Conservation (phyloP, 495 filamentous ascomycete species). For the Parathielavia appendiculata region DNA sequence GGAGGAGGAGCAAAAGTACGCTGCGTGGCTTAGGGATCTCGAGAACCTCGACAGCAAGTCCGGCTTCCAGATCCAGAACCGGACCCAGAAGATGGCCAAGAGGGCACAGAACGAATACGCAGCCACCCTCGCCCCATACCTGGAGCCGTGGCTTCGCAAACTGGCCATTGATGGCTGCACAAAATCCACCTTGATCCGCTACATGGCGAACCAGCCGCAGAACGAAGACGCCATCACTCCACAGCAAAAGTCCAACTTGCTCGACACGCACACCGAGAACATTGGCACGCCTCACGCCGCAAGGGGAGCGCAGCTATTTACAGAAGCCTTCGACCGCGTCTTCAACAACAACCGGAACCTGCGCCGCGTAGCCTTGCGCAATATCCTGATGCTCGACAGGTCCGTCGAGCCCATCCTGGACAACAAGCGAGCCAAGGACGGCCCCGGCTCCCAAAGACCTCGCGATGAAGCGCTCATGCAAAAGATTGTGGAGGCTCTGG, state of each 20-base stretch:
- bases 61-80: slow-evolving; percentile 42
- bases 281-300: slow-evolving; percentile 33
- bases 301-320: slow-evolving; percentile 36
- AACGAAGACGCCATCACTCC: slow-evolving; percentile 40
- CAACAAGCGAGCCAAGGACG: slow-evolving; percentile 44
- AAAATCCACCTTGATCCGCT: slow-evolving; percentile 41
- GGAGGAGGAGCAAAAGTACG: slow-evolving; percentile 39
- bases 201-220: slow-evolving; percentile 37
- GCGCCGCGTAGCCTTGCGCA: slow-evolving; percentile 35
- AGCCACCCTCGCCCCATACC: slow-evolving; percentile 39
- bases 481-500: slow-evolving; percentile 36
- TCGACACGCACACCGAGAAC: slow-evolving; percentile 36
- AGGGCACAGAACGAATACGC: slow-evolving; percentile 42
- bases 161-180: slow-evolving; percentile 41
- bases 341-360: slow-evolving; percentile 29
- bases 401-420: slow-evolving; percentile 41
- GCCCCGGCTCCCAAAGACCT: slow-evolving; percentile 28
- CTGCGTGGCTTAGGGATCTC: slow-evolving; percentile 43
- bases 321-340: slow-evolving; percentile 42
- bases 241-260: slow-evolving; percentile 39
- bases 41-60: slow-evolving; percentile 47
- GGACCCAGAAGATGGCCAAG: slow-evolving; percentile 36
- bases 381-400: slow-evolving; percentile 43
- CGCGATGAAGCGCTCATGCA: slow-evolving; percentile 24
- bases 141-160: slow-evolving; percentile 41